Base-by-base conservation (phyloP, 2,329 filamentous ascomycete species). In the Lasiodiplodia sp. region DNA sequence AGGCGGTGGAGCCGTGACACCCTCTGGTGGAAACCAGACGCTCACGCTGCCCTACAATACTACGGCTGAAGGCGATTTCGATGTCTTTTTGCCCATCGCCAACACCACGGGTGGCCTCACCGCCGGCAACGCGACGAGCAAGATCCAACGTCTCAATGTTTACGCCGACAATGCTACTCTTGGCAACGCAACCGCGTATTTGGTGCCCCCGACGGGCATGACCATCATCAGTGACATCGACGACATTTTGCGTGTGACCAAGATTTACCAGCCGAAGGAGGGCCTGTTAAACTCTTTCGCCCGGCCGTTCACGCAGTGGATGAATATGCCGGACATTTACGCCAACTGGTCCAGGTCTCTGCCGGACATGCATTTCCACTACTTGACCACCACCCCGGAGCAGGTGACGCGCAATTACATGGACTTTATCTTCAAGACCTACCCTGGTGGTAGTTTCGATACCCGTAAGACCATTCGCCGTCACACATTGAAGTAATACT, bases 241-340 rank as follows among this genome's bases (percentile, higher is more conserved):
- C 72, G 92, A 94, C 75, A 93, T 93, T 69, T 85, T 94, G 0
- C 88, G 92, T n/a, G 82, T 94, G 1, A 94, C 92, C 68, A 92
- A 93, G 79, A 94, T 94, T 76, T 94, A 92, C 77, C 79, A 91
- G 58, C 92, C 92, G 0, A 87, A 89, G 71, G 86, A 94, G 75
- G 92, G 92, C 5, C 82, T 94, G 0, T 82, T 94, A 12, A 94
- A 94, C 80, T 89, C 91, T 0, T 94, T 94, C 74, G 91, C 91
- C 0, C 86, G 87, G 4, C 84, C 89, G 0, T 94, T 92, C 76
- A 86, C 84, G 0, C 84, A 87, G 0, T 94, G 92, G 92, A 84
- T 90, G 83, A 91, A 94, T 79, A 94, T 94, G 92, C 91, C 91
- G 0, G 84, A 89, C 2, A 89, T 94, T 72, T 94, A 93, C 77